phyloP scores from a whole-genome alignment of 345 rosid genomes.

The Abelmoschus esculentus region DNA sequence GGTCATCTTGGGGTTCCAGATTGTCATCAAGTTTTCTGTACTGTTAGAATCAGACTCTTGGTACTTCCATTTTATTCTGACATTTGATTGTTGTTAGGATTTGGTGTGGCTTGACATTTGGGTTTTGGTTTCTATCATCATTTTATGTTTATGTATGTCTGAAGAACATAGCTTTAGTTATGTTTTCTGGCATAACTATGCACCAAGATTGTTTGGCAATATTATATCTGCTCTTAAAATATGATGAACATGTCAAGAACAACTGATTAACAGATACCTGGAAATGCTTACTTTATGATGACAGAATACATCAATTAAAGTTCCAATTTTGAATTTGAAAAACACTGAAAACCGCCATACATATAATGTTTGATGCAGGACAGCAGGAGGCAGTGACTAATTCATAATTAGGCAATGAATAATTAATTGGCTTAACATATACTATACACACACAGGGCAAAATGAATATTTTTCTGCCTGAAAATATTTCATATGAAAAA shows the following conservation, averaged over 20 bases:
- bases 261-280: neutral
- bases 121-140: neutral
- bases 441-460: no score
- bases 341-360: no score
- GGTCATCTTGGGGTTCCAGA: neutral
- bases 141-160: neutral
- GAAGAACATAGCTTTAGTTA: neutral
- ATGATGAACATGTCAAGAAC: neutral
- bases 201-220: neutral
- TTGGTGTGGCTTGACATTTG: neutral
- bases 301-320: constrained; percentile 10
- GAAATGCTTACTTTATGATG: constrained; percentile 1
- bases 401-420: no score
- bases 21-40: neutral
- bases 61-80: neutral
- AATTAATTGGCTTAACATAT: no score
- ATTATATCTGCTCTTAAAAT: no score
- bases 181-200: neutral
- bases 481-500: constrained; percentile 14
- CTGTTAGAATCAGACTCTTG: neutral
- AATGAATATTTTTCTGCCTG: constrained; percentile 12
- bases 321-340: no score
- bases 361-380: no score
- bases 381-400: no score
- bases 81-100: neutral